Evolutionary conservation across 129 eudicot genomes (phyloP), one percentile per base, ranked within the genome.

Genomic region (Centrapalus pauciflorus): DNA sequence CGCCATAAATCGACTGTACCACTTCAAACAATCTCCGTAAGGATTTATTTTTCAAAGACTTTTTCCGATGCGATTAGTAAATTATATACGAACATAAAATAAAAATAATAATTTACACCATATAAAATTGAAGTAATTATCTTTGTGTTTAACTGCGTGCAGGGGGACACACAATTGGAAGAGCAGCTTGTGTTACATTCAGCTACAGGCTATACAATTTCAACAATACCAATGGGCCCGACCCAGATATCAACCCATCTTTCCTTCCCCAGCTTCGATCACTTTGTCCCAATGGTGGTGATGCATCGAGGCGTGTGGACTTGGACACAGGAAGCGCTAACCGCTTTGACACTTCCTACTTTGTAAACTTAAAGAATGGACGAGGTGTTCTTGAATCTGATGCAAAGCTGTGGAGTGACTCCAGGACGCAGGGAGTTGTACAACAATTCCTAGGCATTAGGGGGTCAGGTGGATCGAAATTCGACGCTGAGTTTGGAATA

Each of bases 151-250:
- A 27, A 25, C 4, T 30, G 58, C 58, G 1, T 14, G 0, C 13
- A 90, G 97, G 97, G 0, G 97, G 81, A 10, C 97, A 90, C 55
- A 87, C 89, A 19, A 83, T 82, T 37, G 95, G 97, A 61, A 82
- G 86, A 37, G 16, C 88, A 34, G 82, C 82, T 25, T 90, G 97
- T 76, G 72, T 30, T 11, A 37, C 81, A 76, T 81, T 90, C 72
- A 65, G 80, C 23, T 77, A 90, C 70, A 83, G 97, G 14, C 70
- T 90, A 8, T 80, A 87, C 80, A 84, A 84, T 86, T 90, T 62
- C 77, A 84, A 57, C 41, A 33, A 73, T 9, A 68, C 79, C 20
- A 77, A 76, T 11, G 74, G 57, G 21, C 68, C 92, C 5, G 95
- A 87, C 79, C 92, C 85, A 0, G 23, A 82, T 5, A 87, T 84